Evolutionary conservation across 169 alveolate genomes (phyloP).

Genomic region (Plasmodium adleri): DNA sequence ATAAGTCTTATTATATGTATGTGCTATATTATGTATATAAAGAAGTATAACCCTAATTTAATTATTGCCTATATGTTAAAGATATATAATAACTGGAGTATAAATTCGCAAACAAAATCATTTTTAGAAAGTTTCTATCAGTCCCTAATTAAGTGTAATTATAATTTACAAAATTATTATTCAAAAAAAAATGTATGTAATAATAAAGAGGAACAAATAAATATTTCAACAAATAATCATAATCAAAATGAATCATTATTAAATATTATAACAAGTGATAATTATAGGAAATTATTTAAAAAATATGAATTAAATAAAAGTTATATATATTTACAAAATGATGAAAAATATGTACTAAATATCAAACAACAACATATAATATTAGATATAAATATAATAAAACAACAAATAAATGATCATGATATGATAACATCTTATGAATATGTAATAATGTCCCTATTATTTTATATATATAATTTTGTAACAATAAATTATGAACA

Average conservation of each 20-base stretch:
- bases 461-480: slow-evolving; percentile 16
- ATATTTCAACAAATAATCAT: not conserved
- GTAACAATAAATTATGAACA: slow-evolving; percentile 9
- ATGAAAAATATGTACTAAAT: slow-evolving; percentile 20
- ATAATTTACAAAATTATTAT: slow-evolving; percentile 1
- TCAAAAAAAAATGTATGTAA: not conserved
- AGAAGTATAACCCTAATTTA: slow-evolving; percentile 30
- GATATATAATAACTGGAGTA: slow-evolving; percentile 35
- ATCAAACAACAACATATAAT: not conserved
- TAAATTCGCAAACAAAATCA: slow-evolving; percentile 20
- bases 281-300: slow-evolving; percentile 21
- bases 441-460: slow-evolving; percentile 4
- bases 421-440: slow-evolving; percentile 16
- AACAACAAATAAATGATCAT: not conserved
- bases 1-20: slow-evolving; percentile 64
- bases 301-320: slow-evolving; percentile 15
- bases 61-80: slow-evolving; percentile 24
- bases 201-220: not conserved
- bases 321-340: not conserved
- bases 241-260: not conserved
- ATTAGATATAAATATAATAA: slow-evolving; percentile 24
- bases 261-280: slow-evolving; percentile 6
- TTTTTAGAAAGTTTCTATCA: slow-evolving; percentile 31
- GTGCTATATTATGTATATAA: slow-evolving; percentile 70
- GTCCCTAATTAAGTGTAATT: slow-evolving; percentile 27